These are phyloP conservation scores for Ustilago tritici DNA, from an alignment of 1,284 basidiomycete genomes.

Conservation along the genomic window DNA sequence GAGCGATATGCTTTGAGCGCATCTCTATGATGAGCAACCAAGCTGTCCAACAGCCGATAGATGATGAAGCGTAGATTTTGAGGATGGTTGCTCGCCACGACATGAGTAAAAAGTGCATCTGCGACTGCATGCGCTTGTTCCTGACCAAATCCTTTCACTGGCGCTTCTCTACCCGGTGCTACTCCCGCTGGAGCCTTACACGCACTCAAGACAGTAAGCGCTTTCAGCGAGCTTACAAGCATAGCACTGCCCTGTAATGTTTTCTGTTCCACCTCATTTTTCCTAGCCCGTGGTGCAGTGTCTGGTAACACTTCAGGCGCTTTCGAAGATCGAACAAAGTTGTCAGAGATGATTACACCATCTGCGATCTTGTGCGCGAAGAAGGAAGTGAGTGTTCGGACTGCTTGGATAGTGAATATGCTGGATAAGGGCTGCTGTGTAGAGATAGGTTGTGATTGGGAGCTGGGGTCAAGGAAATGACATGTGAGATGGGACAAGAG, in stretches of 20 bases:
- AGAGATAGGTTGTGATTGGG: neutral
- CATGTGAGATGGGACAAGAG: slow-evolving; percentile 48
- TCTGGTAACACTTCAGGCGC: slow-evolving; percentile 58
- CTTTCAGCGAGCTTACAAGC: slow-evolving; percentile 74
- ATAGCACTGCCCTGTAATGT: slow-evolving; percentile 59
- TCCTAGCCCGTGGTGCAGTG: slow-evolving; percentile 43
- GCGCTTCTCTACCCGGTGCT: slow-evolving; percentile 5
- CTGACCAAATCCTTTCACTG: slow-evolving; percentile 77
- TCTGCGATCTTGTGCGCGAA: slow-evolving; percentile 88
- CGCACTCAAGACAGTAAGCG: slow-evolving; percentile 75
- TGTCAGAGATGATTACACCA: slow-evolving; percentile 72
- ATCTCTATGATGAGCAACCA: slow-evolving; percentile 79
- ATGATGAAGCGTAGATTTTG: slow-evolving; percentile 86
- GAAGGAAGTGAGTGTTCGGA: slow-evolving; percentile 81
- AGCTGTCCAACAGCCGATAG: slow-evolving; percentile 83
- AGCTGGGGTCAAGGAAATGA: slow-evolving; percentile 39
- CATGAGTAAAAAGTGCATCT: slow-evolving; percentile 78
- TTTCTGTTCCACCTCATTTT: slow-evolving; percentile 50
- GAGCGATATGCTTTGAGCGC: slow-evolving; percentile 24
- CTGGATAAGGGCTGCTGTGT: slow-evolving; percentile 73
- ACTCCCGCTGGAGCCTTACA: slow-evolving; percentile 27
- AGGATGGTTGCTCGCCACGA: slow-evolving; percentile 83
- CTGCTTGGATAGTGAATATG: slow-evolving; percentile 81
- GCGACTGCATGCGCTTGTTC: slow-evolving; percentile 79
- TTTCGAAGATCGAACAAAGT: slow-evolving; percentile 44